Conservation (phyloP, 306 rosid species). For the Begonia masoniana region DNA sequence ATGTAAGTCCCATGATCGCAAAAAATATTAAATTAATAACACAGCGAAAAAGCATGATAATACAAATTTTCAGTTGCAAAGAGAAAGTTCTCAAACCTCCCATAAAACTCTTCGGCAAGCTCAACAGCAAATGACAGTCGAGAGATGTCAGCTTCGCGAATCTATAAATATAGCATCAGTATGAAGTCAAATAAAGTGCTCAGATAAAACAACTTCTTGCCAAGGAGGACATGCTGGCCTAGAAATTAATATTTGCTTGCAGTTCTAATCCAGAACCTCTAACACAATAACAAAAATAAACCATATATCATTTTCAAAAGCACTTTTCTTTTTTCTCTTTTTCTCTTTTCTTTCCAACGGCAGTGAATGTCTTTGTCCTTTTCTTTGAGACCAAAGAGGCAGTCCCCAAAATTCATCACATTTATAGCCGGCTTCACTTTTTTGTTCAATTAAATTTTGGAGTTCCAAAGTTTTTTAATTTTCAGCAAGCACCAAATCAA, state of each 20-base stretch:
- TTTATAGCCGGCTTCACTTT: neutral
- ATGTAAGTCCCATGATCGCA: conserved; percentile 23
- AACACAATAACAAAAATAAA: too few relatives aligned
- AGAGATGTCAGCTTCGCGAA: conserved; percentile 96
- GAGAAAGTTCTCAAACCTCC: conserved; percentile 43
- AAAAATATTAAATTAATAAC: neutral
- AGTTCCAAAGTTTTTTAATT: neutral
- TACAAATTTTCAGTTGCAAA: too few relatives aligned
- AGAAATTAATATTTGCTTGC: too few relatives aligned
- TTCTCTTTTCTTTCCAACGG: neutral
- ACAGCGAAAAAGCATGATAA: too few relatives aligned
- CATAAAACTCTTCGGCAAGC: conserved; percentile 98
- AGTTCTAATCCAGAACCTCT: too few relatives aligned
- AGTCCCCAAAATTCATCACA: neutral
- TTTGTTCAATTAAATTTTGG: neutral
- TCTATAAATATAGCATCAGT: conserved; percentile 33
- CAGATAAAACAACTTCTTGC: neutral
- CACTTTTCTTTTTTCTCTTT: too few relatives aligned
- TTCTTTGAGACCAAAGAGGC: neutral
- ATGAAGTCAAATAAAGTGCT: neutral
- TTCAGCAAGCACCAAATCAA: too few relatives aligned
- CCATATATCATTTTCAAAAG: too few relatives aligned
- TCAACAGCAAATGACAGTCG: conserved; percentile 95
- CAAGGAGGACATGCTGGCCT: neutral
- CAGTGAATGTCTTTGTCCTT: neutral